Percentiles rank a stretch among this genome's conserved stretches.
These are phyloP conservation scores for Botrytis squamosa DNA, from an alignment of 2,329 filamentous ascomycete species.

Conservation along the genomic window DNA sequence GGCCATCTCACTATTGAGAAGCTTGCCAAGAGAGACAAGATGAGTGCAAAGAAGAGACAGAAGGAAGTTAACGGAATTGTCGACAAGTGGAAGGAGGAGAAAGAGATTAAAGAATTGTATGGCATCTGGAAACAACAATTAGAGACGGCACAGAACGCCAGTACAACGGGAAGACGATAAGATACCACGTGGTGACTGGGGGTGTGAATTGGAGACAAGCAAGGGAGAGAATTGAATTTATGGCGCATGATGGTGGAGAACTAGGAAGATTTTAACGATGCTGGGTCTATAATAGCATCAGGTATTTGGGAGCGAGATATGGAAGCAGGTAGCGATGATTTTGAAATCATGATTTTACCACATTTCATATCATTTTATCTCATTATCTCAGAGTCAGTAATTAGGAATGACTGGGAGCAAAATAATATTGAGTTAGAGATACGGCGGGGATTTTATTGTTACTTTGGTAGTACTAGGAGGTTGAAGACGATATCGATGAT, in stretches of 20 bases:
- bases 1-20: constrained; percentile 57
- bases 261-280: neutral
- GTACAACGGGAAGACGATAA: constrained; percentile 15
- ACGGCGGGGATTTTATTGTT: neutral
- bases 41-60: constrained; percentile 58
- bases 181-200: neutral
- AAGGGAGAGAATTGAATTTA: neutral
- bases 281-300: neutral
- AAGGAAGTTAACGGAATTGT: constrained; percentile 63
- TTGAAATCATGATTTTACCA: neutral
- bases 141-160: constrained; percentile 46
- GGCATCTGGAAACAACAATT: constrained; percentile 63
- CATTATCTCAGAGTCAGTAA: neutral
- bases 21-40: constrained; percentile 59
- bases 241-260: neutral
- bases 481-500: neutral
- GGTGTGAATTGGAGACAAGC: neutral
- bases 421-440: neutral
- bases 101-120: constrained; percentile 62
- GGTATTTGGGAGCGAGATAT: neutral
- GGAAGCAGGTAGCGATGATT: neutral
- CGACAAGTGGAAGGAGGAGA: constrained; percentile 59
- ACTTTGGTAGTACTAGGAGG: neutral
- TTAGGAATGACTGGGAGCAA: neutral
- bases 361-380: neutral